phyloP scores from a whole-genome alignment of 176 grass and related monocot genomes.

The Poa annua region DNA sequence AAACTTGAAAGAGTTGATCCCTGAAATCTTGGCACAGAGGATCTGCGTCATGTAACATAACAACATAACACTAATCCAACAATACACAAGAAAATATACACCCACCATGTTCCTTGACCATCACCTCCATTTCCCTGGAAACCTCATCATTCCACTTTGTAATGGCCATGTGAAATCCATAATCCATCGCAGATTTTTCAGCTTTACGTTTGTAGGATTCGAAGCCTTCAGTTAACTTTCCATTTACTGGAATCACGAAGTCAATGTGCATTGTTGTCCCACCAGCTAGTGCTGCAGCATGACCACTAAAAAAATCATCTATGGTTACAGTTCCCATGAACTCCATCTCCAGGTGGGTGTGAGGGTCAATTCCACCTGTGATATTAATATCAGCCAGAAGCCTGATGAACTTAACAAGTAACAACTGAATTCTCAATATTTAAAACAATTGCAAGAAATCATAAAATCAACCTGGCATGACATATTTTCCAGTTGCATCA shows the following conservation, averaged over 20 bases:
- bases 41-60: background rate
- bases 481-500: conserved; percentile 94
- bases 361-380: conserved; percentile 93
- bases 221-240: conserved; percentile 81
- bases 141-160: conserved; percentile 95
- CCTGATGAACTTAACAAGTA: conserved; percentile 34
- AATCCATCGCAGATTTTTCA: conserved; percentile 84
- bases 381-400: conserved; percentile 43
- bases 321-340: conserved; percentile 89
- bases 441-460: conserved; percentile 18
- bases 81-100: conserved; percentile 9
- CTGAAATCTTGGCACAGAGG: conserved; percentile 43
- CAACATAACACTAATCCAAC: background rate
- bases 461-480: conserved; percentile 77
- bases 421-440: background rate
- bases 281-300: conserved; percentile 85
- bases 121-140: conserved; percentile 91
- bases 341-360: conserved; percentile 94
- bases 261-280: conserved; percentile 99
- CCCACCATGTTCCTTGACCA: conserved; percentile 95
- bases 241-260: conserved; percentile 92
- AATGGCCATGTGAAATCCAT: conserved; percentile 99
- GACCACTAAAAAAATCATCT: conserved; percentile 95
- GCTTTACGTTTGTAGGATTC: conserved; percentile 79
- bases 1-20: conserved; percentile 99